These are phyloP conservation scores for Xylaria sp. DNA, from an alignment of 2,329 filamentous ascomycete genomes.

Conservation along the genomic window DNA sequence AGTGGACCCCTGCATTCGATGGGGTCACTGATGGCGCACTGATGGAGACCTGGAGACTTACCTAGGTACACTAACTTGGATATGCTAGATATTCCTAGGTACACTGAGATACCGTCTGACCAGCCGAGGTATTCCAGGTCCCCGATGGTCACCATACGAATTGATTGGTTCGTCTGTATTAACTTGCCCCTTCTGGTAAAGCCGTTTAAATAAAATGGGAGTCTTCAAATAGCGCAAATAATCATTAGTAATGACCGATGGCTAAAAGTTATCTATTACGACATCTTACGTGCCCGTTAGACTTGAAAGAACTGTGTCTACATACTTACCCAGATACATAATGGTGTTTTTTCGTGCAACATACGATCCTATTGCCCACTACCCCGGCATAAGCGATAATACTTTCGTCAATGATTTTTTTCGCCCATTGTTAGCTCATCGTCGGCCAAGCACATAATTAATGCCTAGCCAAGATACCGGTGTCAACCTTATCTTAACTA, in stretches of 20 bases:
- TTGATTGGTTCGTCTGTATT: background rate
- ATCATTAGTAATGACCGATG: background rate
- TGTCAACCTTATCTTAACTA: too few relatives aligned
- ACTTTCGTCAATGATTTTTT: background rate
- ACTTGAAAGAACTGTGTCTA: background rate
- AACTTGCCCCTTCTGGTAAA: slow-evolving; percentile 13
- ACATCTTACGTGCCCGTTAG: slow-evolving; percentile 3
- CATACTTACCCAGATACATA: background rate
- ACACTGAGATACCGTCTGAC: too few relatives aligned
- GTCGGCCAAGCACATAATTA: too few relatives aligned
- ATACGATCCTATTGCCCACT: background rate
- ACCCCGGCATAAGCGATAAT: background rate
- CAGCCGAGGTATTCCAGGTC: background rate
- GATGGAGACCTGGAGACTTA: too few relatives aligned
- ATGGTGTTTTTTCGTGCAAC: too few relatives aligned
- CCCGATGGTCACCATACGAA: background rate
- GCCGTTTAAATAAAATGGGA: background rate
- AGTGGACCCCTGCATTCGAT: background rate
- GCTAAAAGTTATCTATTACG: background rate
- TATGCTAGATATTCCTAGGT: too few relatives aligned
- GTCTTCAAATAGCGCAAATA: background rate
- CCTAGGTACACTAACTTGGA: too few relatives aligned
- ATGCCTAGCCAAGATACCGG: too few relatives aligned
- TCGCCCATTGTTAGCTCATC: too few relatives aligned
- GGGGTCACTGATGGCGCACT: too few relatives aligned